Percentiles rank a stretch among this genome's conserved stretches.
Conservation (phyloP, 257 asterid species). For the Fraxinus cuspidata region DNA sequence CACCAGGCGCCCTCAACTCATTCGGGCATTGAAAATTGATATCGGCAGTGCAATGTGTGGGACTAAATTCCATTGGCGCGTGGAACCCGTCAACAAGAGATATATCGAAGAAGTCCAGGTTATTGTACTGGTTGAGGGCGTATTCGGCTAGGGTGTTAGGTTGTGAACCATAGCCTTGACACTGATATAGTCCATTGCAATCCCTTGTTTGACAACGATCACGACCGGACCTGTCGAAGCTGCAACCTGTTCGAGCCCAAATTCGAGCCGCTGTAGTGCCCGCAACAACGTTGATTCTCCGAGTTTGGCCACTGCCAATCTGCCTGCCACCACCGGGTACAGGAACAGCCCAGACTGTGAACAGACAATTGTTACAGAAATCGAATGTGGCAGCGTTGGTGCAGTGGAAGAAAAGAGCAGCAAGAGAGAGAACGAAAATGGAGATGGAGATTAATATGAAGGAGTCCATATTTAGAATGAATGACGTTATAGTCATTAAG, state of each 20-base stretch:
- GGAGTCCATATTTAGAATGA: not conserved
- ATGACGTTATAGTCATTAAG: no score
- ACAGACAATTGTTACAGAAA: constrained; percentile 39
- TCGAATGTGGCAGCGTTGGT: constrained; percentile 27
- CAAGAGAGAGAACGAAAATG: constrained; percentile 15
- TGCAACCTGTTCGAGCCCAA: constrained; percentile 44
- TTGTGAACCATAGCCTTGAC: constrained; percentile 32
- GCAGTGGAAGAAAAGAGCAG: constrained; percentile 7
- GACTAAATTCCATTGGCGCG: constrained; percentile 45
- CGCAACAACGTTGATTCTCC: constrained; percentile 21
- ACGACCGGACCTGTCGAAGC: constrained; percentile 26
- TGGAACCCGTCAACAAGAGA: constrained; percentile 48
- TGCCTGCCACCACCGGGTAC: constrained; percentile 37
- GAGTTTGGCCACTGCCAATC: constrained; percentile 28
- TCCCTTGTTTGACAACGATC: constrained; percentile 41
- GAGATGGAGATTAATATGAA: constrained; percentile 4
- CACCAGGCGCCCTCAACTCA: not conserved
- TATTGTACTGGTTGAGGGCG: constrained; percentile 36
- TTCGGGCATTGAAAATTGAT: constrained; percentile 21
- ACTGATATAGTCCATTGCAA: constrained; percentile 28
- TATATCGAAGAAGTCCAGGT: constrained; percentile 41
- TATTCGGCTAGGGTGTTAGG: constrained; percentile 56
- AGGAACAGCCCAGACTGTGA: constrained; percentile 42
- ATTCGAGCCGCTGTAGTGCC: constrained; percentile 33
- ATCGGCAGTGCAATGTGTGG: constrained; percentile 19